These are phyloP conservation scores for Citrus sp. DNA, from an alignment of 345 rosid genomes.

Conservation along the genomic window DNA sequence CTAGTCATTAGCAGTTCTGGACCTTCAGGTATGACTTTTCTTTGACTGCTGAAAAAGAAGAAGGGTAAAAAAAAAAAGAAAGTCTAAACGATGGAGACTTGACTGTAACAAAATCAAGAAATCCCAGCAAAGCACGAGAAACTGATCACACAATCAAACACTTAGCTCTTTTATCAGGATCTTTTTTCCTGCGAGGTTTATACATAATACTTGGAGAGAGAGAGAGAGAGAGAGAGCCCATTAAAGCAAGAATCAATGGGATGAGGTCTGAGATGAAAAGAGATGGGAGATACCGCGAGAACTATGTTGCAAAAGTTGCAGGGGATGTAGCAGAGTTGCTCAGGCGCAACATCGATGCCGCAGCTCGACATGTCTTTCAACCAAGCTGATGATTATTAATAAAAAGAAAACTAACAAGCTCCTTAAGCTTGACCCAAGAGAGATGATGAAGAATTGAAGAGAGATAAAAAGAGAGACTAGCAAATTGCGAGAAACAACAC, in stretches of 20 bases:
- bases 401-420: constrained; percentile 1
- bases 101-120: constrained; percentile 34
- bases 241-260: not conserved
- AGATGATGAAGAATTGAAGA: not conserved
- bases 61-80: constrained; percentile 21
- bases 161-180: constrained; percentile 33
- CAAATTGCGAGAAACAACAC: constrained; percentile 27
- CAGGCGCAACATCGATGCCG: constrained; percentile 39
- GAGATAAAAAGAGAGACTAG: constrained; percentile 3
- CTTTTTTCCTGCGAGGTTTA: constrained; percentile 19
- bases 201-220: no score
- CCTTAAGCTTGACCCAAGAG: constrained; percentile 16
- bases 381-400: not conserved
- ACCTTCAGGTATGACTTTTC: constrained; percentile 28
- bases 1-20: constrained; percentile 19
- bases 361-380: constrained; percentile 40
- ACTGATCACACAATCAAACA: constrained; percentile 23
- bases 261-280: constrained; percentile 12
- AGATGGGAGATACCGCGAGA: constrained; percentile 78
- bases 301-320: constrained; percentile 98
- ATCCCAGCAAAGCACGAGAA: constrained; percentile 14
- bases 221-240: no score
- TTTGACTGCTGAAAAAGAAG: constrained; percentile 52
- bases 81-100: constrained; percentile 49
- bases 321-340: constrained; percentile 98